Percentiles rank a stretch among this genome's conserved stretches.
Evolutionary conservation across 768 basidiomycete species (phyloP).

Genomic region (Lactarius sanguifluus): DNA sequence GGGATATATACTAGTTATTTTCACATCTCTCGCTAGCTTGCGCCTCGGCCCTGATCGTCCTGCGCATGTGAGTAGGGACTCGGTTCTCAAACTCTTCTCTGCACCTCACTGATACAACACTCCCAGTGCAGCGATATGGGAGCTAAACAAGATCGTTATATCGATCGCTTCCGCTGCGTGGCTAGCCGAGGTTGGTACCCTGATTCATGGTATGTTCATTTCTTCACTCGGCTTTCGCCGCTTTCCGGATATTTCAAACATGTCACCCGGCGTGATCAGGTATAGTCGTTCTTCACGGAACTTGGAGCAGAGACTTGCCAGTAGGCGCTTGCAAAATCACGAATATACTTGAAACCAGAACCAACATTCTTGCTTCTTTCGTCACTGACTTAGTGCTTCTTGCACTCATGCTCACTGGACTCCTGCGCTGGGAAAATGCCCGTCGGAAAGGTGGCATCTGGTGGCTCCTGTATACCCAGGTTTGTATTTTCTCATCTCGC

Average conservation of each 20-base stretch:
- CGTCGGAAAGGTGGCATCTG: constrained; percentile 1
- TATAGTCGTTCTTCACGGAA: not conserved
- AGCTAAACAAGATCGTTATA: constrained; percentile 7
- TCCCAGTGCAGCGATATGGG: constrained; percentile 14
- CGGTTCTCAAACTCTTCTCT: not conserved
- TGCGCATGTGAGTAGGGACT: constrained; percentile 21
- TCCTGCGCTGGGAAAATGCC: constrained; percentile 12
- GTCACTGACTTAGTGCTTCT: constrained; percentile 5
- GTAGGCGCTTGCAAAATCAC: not conserved
- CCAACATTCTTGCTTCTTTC: not conserved
- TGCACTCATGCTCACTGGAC: constrained; percentile 7
- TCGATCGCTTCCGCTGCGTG: not conserved
- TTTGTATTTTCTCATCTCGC: not conserved
- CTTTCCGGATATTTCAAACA: not conserved
- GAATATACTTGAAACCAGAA: not conserved
- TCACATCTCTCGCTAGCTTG: constrained; percentile 1
- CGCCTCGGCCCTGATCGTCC: constrained; percentile 15
- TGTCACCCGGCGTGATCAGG: not conserved
- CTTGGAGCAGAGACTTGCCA: too few relatives aligned
- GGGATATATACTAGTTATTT: constrained; percentile 1
- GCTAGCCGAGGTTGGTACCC: not conserved
- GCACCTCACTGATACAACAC: not conserved
- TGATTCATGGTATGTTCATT: not conserved
- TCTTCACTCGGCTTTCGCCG: not conserved
- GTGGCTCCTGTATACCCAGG: constrained; percentile 12